Conservation (phyloP, 192 early-diverging fungal species). For the Piromyces sp. region DNA sequence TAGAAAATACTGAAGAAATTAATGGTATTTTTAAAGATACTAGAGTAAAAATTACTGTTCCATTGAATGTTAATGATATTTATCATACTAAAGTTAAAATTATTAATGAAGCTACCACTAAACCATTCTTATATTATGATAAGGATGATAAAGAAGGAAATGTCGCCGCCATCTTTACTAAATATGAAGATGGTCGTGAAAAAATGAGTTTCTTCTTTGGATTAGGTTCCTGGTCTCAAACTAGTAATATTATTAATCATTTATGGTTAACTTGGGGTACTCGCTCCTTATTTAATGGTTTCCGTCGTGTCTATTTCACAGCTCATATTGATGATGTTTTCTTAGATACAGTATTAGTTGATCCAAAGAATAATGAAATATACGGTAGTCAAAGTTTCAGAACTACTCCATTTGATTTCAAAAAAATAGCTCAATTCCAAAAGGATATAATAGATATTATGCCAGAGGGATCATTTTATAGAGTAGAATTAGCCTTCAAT, state of each 20-base stretch:
- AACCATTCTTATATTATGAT: no score
- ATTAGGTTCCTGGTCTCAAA: conserved; percentile 17
- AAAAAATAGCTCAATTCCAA: conserved; percentile 17
- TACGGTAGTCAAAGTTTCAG: conserved; percentile 5
- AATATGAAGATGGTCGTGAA: conserved; percentile 8
- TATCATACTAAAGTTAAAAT: no score
- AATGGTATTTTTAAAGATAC: no score
- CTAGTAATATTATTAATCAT: conserved; percentile 9
- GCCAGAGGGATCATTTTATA: conserved; percentile 13
- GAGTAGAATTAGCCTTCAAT: conserved; percentile 15
- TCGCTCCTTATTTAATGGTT: conserved; percentile 17
- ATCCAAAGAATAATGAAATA: no score
- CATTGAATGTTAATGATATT: no score
- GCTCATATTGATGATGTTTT: conserved; percentile 20
- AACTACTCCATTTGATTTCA: conserved; percentile 7
- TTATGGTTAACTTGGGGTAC: conserved; percentile 23
- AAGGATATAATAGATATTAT: conserved; percentile 13
- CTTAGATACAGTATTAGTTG: not conserved
- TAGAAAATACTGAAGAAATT: no score
- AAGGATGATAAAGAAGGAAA: not conserved
- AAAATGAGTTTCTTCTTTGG: conserved; percentile 23
- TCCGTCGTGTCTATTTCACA: conserved; percentile 22
- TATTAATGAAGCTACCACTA: no score
- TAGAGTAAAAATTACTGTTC: no score
- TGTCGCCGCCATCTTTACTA: conserved; percentile 12